phyloP scores from a whole-genome alignment of 2,329 filamentous ascomycete species.

The Neoscytalidium dimidiatum region DNA sequence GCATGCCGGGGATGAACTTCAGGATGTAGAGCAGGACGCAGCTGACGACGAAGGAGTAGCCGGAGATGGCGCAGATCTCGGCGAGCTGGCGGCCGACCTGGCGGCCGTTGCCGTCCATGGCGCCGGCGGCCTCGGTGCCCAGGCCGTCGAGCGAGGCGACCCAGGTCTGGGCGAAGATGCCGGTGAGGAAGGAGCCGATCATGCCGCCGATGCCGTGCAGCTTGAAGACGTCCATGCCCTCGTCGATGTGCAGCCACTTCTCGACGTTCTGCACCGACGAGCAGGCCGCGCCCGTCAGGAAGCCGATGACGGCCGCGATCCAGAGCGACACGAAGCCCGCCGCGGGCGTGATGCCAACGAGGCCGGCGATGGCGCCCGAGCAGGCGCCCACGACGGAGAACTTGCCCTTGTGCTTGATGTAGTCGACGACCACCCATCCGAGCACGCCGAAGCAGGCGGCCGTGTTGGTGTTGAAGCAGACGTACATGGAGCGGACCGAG shows the following conservation, averaged over 20 bases:
- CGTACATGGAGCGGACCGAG: conserved; percentile 56
- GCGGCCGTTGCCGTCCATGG: conserved; percentile 56
- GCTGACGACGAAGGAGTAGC: conserved; percentile 56
- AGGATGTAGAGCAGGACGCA: conserved; percentile 54
- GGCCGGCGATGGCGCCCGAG: conserved; percentile 59
- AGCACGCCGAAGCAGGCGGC: conserved; percentile 57
- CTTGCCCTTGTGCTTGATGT: conserved; percentile 52
- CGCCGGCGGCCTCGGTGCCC: conserved; percentile 49
- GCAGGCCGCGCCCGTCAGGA: conserved; percentile 56
- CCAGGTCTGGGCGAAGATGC: conserved; percentile 56
- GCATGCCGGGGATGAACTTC: conserved; percentile 57
- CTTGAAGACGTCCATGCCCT: conserved; percentile 63
- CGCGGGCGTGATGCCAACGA: conserved; percentile 62
- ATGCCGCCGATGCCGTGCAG: conserved; percentile 61
- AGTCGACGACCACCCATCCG: conserved; percentile 57
- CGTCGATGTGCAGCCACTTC: conserved; percentile 57
- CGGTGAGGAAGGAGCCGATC: conserved; percentile 56
- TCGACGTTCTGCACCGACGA: conserved; percentile 54
- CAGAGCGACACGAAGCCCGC: conserved; percentile 56
- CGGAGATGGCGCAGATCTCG: conserved; percentile 56
- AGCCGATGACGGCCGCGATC: conserved; percentile 58
- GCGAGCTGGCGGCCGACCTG: conserved; percentile 59
- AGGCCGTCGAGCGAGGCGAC: conserved; percentile 53
- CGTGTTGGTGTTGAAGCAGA: conserved; percentile 60
- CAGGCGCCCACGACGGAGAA: conserved; percentile 60